phyloP scores from a whole-genome alignment of 2,329 filamentous ascomycete genomes.

The Pyricularia pennisetigena region DNA sequence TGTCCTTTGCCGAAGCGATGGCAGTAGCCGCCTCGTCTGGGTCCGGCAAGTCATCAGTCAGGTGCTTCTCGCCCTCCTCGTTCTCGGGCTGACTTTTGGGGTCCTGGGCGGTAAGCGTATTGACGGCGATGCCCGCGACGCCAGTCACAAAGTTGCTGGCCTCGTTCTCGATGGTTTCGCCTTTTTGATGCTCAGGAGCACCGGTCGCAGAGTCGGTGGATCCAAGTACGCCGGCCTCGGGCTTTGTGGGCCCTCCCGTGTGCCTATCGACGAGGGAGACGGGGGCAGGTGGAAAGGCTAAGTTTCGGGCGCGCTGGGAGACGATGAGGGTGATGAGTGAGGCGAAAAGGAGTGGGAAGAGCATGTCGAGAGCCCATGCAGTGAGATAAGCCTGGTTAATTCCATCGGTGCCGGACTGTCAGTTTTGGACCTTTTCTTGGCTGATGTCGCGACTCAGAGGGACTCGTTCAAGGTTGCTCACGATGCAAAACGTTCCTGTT shows the following conservation, averaged over 20 bases:
- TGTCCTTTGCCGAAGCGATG: background rate
- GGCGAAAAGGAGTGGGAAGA: background rate
- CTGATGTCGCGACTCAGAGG: background rate
- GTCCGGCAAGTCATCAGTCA: background rate
- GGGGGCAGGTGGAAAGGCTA: background rate
- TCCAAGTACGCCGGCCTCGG: background rate
- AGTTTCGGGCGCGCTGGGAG: background rate
- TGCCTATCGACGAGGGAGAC: background rate
- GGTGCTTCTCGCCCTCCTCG: background rate
- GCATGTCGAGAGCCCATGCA: background rate
- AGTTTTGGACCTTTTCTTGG: background rate
- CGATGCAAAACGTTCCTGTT: background rate
- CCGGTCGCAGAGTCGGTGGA: background rate
- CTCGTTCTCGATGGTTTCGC: background rate
- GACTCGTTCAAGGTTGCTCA: background rate
- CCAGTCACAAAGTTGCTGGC: background rate
- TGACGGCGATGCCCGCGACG: background rate
- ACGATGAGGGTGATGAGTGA: background rate
- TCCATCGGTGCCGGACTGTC: background rate
- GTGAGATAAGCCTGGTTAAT: background rate
- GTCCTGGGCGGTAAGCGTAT: background rate
- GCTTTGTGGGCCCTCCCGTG: background rate
- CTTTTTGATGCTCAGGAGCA: background rate
- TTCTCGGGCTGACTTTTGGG: background rate
- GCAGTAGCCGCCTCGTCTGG: background rate